These are phyloP conservation scores for Solanum clarkiae DNA, from an alignment of 257 asterid species.

Conservation along the genomic window DNA sequence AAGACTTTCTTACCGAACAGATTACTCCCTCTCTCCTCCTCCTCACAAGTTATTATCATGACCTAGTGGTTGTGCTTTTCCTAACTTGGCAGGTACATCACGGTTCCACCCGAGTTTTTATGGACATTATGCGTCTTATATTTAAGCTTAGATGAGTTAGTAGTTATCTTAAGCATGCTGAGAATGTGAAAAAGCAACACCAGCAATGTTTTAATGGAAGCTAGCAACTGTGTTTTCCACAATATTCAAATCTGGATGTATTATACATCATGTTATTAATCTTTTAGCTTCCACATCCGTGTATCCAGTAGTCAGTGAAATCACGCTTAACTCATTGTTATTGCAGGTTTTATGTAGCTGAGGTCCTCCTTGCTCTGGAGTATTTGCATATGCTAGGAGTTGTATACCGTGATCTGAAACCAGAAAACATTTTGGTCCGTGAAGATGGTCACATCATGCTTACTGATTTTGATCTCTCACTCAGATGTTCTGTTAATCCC, in stretches of 20 bases:
- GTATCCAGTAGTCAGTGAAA: not conserved
- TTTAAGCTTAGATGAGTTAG: not conserved
- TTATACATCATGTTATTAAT: not conserved
- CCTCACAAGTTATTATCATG: not conserved
- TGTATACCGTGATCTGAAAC: conserved; percentile 63
- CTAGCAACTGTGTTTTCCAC: not conserved
- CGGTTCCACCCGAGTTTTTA: not conserved
- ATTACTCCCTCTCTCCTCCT: not conserved
- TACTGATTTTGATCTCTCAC: conserved; percentile 68
- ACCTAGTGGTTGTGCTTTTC: not conserved
- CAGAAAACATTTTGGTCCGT: conserved; percentile 62
- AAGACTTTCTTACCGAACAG: not conserved
- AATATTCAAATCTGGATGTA: not conserved
- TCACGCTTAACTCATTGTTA: not conserved
- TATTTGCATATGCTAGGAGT: conserved; percentile 76
- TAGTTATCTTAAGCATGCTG: not conserved
- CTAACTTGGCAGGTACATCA: not conserved
- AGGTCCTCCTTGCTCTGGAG: conserved; percentile 66
- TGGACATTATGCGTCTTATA: not conserved
- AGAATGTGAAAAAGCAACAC: not conserved
- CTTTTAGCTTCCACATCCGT: not conserved
- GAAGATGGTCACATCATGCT: conserved; percentile 84
- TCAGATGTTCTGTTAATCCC: conserved; percentile 56
- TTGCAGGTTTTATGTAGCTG: conserved; percentile 70
- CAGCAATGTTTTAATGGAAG: not conserved